phyloP scores from a whole-genome alignment of 2,329 filamentous ascomycete species.

The Phaeosphaeria sp. region DNA sequence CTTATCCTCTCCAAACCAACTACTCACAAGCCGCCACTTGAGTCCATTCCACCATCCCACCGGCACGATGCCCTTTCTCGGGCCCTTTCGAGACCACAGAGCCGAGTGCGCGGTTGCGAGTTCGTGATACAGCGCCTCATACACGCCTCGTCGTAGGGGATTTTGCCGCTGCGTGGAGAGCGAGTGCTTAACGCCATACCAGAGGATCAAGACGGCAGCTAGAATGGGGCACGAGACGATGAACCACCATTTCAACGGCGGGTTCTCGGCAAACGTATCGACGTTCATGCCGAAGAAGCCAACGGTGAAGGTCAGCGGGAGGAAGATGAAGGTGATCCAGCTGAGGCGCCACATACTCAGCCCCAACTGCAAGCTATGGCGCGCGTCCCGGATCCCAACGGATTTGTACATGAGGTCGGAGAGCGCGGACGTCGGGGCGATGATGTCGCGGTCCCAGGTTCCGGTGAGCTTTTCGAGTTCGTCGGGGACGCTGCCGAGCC shows the following conservation, averaged over 20 bases:
- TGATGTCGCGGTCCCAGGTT: constrained; percentile 58
- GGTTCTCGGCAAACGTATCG: constrained; percentile 46
- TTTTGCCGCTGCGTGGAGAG: constrained; percentile 52
- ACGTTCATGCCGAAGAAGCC: constrained; percentile 63
- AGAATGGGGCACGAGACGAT: constrained; percentile 56
- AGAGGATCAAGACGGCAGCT: constrained; percentile 53
- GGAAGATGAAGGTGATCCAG: constrained; percentile 78
- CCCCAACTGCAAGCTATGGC: constrained; percentile 57
- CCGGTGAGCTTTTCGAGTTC: constrained; percentile 57
- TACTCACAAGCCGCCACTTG: constrained; percentile 57
- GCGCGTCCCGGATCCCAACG: constrained; percentile 60
- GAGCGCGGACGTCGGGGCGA: constrained; percentile 58
- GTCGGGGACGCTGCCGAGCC: constrained; percentile 50
- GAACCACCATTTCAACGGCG: constrained; percentile 50
- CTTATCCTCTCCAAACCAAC: constrained; percentile 55
- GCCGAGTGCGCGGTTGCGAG: constrained; percentile 54
- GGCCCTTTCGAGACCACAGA: constrained; percentile 58
- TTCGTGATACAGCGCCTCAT: constrained; percentile 59
- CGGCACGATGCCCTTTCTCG: constrained; percentile 51
- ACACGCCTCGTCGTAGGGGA: constrained; percentile 57
- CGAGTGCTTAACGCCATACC: constrained; percentile 58
- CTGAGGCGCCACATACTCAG: constrained; percentile 64
- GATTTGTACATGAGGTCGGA: constrained; percentile 61
- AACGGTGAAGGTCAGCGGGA: constrained; percentile 62
- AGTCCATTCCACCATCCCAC: constrained; percentile 46